phyloP scores from a whole-genome alignment of 768 basidiomycete species.

The Strobilomyces dryophilus region DNA sequence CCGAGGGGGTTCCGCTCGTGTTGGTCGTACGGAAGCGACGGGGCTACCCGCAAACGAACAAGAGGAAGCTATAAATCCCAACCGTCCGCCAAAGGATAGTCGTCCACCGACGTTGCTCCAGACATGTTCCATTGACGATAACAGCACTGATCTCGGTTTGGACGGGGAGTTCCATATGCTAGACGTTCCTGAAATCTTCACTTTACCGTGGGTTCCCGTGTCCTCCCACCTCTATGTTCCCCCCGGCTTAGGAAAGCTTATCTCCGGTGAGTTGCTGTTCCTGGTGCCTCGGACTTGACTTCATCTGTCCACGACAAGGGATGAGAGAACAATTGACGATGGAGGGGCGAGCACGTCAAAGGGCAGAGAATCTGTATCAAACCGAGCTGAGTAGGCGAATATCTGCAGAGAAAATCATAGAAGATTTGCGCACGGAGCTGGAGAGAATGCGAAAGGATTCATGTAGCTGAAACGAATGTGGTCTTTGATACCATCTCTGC shows the following conservation, averaged over 20 bases:
- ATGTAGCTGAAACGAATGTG: background rate
- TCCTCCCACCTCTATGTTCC: slow-evolving; percentile 32
- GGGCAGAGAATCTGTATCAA: slow-evolving; percentile 30
- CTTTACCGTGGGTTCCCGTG: slow-evolving; percentile 33
- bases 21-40: background rate
- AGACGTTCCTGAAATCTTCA: slow-evolving; percentile 30
- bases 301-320: slow-evolving; percentile 8
- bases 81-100: background rate
- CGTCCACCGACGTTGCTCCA: background rate
- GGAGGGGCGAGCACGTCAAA: slow-evolving; percentile 31
- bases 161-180: slow-evolving; percentile 32
- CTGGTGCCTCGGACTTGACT: background rate
- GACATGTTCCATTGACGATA: background rate
- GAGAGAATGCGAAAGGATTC: background rate
- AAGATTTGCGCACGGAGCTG: slow-evolving; percentile 13
- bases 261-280: slow-evolving; percentile 27
- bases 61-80: background rate
- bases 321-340: slow-evolving; percentile 34
- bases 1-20: background rate
- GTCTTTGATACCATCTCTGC: background rate
- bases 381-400: slow-evolving; percentile 31
- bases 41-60: background rate
- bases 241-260: slow-evolving; percentile 31
- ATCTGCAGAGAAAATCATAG: slow-evolving; percentile 26
- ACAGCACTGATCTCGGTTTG: background rate